Percentiles rank a stretch among this genome's conserved stretches.
Evolutionary conservation across 108 stramenopile species (phyloP).

Genomic region (Skeletonema potamos): DNA sequence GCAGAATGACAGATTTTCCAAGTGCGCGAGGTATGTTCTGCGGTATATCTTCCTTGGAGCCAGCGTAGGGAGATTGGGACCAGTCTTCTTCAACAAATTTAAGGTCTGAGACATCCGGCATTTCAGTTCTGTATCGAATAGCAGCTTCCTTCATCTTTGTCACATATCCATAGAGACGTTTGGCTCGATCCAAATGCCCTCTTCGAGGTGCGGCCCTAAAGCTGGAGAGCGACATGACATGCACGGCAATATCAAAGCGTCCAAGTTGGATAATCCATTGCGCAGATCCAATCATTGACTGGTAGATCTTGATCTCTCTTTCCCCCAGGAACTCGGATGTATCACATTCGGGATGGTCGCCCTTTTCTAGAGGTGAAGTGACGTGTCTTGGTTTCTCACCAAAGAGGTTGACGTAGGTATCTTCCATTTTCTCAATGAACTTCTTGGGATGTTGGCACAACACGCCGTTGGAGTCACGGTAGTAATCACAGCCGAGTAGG

Average conservation of each 20-base stretch:
- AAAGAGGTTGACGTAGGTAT: conserved; percentile 9
- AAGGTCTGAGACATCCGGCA: conserved; percentile 10
- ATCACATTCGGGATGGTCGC: not conserved
- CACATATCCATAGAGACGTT: conserved; percentile 31
- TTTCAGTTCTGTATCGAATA: conserved; percentile 10
- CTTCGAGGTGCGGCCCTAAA: conserved; percentile 26
- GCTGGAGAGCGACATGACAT: conserved; percentile 17
- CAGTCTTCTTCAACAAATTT: not conserved
- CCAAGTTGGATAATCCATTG: not conserved
- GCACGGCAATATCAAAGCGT: conserved; percentile 29
- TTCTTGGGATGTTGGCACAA: conserved; percentile 8
- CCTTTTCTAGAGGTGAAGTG: not conserved
- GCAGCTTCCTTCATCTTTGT: not conserved
- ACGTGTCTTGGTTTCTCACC: conserved; percentile 20
- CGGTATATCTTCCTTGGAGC: no score
- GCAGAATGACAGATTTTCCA: conserved; percentile 17
- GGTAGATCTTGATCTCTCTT: not conserved
- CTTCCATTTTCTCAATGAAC: conserved; percentile 27
- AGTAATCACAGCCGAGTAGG: conserved; percentile 37
- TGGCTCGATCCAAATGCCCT: conserved; percentile 32
- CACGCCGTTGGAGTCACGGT: conserved; percentile 20
- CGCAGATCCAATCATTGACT: not conserved
- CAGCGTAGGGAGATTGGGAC: no score
- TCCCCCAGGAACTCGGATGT: conserved; percentile 1
- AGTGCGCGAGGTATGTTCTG: not conserved